Conservation (phyloP, 306 rosid species). For the Amphicarpaea edgeworthii region DNA sequence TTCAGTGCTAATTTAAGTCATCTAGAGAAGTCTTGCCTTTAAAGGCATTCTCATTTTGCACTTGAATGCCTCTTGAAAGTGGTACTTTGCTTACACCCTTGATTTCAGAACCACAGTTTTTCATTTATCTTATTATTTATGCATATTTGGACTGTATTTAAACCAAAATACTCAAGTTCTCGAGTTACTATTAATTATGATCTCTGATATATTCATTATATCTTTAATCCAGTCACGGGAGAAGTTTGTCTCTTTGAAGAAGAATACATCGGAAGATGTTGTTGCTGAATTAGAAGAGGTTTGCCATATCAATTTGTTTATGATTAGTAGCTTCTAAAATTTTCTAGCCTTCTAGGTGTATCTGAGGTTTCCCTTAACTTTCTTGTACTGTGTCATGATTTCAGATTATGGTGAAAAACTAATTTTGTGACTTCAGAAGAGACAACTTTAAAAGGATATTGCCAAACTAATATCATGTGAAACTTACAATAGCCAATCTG, state of each 20-base stretch:
- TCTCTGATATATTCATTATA: slow-evolving; percentile 41
- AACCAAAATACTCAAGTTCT: slow-evolving; percentile 30
- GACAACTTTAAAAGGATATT: slow-evolving; percentile 23
- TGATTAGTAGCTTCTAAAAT: slow-evolving; percentile 33
- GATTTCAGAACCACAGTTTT: slow-evolving; percentile 11
- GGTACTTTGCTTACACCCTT: slow-evolving; percentile 27
- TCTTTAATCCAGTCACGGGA: slow-evolving; percentile 76
- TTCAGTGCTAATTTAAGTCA: slow-evolving; percentile 23
- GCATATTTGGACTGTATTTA: slow-evolving; percentile 30
- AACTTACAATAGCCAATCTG: slow-evolving; percentile 7
- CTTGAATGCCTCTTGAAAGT: slow-evolving; percentile 24
- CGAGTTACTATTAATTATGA: slow-evolving; percentile 1
- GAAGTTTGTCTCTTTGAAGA: slow-evolving; percentile 90
- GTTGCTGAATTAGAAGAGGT: slow-evolving; percentile 97
- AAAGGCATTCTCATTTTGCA: slow-evolving; percentile 15
- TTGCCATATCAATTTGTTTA: slow-evolving; percentile 47
- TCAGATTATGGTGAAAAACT: slow-evolving; percentile 15
- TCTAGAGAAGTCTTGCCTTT: slow-evolving; percentile 2
- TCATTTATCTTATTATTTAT: slow-evolving; percentile 29
- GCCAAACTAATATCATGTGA: slow-evolving; percentile 20
- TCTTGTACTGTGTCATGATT: slow-evolving; percentile 15
- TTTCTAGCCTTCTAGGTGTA: background rate
- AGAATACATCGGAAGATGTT: slow-evolving; percentile 82
- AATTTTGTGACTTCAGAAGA: slow-evolving; percentile 9
- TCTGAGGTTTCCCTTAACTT: slow-evolving; percentile 22